These are phyloP conservation scores for Abrus pulchellus DNA, from an alignment of 306 rosid species.

Conservation along the genomic window DNA sequence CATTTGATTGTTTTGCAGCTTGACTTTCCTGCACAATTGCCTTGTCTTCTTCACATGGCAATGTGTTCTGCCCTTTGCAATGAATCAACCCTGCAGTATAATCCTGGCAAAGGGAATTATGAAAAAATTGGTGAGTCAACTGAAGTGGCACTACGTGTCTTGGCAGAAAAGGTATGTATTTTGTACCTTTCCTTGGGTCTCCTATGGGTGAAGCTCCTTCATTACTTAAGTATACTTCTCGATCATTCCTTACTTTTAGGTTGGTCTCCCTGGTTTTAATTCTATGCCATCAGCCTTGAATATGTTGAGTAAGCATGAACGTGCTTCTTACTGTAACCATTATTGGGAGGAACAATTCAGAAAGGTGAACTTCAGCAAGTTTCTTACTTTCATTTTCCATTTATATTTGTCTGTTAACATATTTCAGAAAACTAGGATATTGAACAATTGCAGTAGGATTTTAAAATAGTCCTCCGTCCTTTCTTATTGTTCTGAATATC, in stretches of 20 bases:
- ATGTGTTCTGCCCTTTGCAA: constrained; percentile 98
- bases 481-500: constrained; percentile 37
- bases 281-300: constrained; percentile 94
- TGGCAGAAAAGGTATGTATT: constrained; percentile 82
- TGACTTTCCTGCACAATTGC: constrained; percentile 80
- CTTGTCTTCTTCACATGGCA: constrained; percentile 94
- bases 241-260: constrained; percentile 57
- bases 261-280: constrained; percentile 97
- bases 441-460: constrained; percentile 13
- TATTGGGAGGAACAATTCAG: constrained; percentile 93
- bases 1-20: constrained; percentile 67
- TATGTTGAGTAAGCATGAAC: constrained; percentile 93
- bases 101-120: constrained; percentile 87
- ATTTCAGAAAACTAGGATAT: constrained; percentile 33
- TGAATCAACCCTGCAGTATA: constrained; percentile 90
- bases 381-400: constrained; percentile 40
- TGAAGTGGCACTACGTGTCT: constrained; percentile 97
- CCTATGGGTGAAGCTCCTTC: constrained; percentile 37
- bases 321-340: constrained; percentile 98
- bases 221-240: constrained; percentile 33
- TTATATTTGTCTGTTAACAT: constrained; percentile 24
- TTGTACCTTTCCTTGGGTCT: constrained; percentile 44
- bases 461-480: constrained; percentile 20
- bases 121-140: constrained; percentile 99
- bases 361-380: constrained; percentile 70